Base-by-base conservation (phyloP, 83 land plant species). In the Diphasiastrum complanatum region DNA sequence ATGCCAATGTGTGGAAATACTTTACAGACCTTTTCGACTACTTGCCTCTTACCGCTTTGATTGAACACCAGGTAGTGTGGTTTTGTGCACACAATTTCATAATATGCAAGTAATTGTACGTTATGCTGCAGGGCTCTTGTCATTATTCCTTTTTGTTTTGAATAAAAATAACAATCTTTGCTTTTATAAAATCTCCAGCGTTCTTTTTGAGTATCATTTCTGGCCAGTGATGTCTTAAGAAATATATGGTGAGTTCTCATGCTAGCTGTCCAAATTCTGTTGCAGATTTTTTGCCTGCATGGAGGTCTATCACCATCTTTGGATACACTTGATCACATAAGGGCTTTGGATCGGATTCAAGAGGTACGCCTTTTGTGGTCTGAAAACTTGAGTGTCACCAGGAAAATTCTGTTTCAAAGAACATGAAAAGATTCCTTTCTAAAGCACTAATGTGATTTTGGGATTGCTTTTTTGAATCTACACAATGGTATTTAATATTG, bases 251-350 rank as follows among this genome's bases (percentile, higher is more conserved):
- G 19, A 22, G 49, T 22, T 11, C 3, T 5, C 24, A 18, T 24
- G 33, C 63, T 51, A 11, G 16, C 64, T 47, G 24, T 34, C n/a
- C 51, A 11, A 48, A 26, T 30, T 20, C 6, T 10, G 27, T 60
- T 19, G 12, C 43, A 86, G 91, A 68, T 91, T 22, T 91, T 91
- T 54, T 91, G 97, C 74, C 73, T 91, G 67, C 97, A 91, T 79
- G 97, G 97, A 49, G 97, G 97, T 23, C 80, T 91, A 22, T 91
- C 97, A 23, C 97, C 97, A 65, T 91, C 97, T 31, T 53, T 91
- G 67, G 97, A 91, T 52, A 91, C 97, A 10, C 67, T 91, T 31
- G 97, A 91, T 63, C 81, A 91, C 47, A 87, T 91, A 11, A 82
- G 97, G 50, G 78, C 79, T 27, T 58, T 91, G 73, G 97, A 91